phyloP scores from a whole-genome alignment of 495 filamentous ascomycete species.

The Barbatosphaeria neglecta region DNA sequence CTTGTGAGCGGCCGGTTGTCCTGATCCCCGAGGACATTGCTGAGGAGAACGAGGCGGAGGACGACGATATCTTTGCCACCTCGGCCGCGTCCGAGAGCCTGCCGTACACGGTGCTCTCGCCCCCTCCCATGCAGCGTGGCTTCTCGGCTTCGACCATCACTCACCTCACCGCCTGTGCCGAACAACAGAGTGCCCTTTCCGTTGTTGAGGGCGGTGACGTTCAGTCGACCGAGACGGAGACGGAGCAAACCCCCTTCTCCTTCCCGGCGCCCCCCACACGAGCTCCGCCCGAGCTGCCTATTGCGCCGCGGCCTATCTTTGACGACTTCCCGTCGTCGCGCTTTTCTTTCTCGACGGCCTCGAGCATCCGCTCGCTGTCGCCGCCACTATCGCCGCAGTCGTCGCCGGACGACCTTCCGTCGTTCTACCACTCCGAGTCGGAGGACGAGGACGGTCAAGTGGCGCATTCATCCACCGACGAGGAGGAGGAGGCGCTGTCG shows the following conservation, averaged over 20 bases:
- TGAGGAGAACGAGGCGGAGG: conserved; percentile 39
- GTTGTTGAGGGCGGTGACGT: too few relatives aligned
- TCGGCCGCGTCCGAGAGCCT: conserved; percentile 30
- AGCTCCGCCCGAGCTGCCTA: conserved; percentile 8
- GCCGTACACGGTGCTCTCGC: conserved; percentile 33
- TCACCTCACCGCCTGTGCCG: conserved; percentile 3
- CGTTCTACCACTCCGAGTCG: conserved; percentile 33
- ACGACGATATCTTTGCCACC: conserved; percentile 45
- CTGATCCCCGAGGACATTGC: conserved; percentile 40
- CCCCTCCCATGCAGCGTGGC: conserved; percentile 31
- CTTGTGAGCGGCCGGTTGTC: conserved; percentile 11
- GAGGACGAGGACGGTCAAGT: conserved; percentile 18
- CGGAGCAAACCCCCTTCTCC: neutral
- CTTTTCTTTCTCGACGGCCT: conserved; percentile 25
- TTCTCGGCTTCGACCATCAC: conserved; percentile 14
- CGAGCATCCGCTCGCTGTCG: conserved; percentile 15
- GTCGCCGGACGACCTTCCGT: conserved; percentile 11
- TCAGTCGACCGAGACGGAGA: neutral
- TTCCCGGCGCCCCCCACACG: conserved; percentile 3
- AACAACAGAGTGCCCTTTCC: conserved; percentile 7
- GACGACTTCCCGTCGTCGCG: conserved; percentile 19
- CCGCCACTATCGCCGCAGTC: conserved; percentile 13
- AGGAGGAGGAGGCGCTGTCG: conserved; percentile 6
- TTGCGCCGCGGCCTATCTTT: conserved; percentile 10
- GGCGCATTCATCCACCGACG: neutral